Evolutionary conservation across 2,329 filamentous ascomycete species (phyloP).

Genomic region (Alternaria sp.): DNA sequence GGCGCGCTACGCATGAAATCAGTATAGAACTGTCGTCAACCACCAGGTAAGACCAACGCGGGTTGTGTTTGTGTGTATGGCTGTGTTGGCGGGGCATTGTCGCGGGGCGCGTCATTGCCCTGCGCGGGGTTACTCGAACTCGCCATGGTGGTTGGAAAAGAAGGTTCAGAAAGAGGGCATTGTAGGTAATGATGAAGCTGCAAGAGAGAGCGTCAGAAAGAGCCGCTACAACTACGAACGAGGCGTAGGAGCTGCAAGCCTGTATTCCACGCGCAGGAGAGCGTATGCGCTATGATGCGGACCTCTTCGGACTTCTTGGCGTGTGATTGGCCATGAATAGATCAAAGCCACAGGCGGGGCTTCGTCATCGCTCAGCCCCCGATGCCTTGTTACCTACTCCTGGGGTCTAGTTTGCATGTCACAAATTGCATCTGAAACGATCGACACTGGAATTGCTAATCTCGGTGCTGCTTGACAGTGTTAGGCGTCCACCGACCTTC

Average conservation of each 20-base stretch:
- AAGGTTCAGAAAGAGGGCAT: slow-evolving; percentile 2
- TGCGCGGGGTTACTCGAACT: slow-evolving; percentile 24
- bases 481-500: neutral
- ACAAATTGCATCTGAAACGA: neutral
- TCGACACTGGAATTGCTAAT: neutral
- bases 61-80: slow-evolving; percentile 16
- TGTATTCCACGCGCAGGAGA: slow-evolving; percentile 3
- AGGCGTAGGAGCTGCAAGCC: slow-evolving; percentile 4
- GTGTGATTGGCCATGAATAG: slow-evolving; percentile 10
- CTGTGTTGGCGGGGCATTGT: slow-evolving; percentile 26
- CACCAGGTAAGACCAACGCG: slow-evolving; percentile 10
- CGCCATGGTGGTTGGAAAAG: slow-evolving; percentile 21
- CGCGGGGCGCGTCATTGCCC: slow-evolving; percentile 20
- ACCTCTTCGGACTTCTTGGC: slow-evolving; percentile 5
- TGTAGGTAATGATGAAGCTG: neutral
- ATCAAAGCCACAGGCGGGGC: slow-evolving; percentile 9
- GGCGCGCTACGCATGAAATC: slow-evolving; percentile 16
- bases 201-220: neutral
- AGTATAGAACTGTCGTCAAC: slow-evolving; percentile 4
- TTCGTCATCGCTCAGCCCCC: slow-evolving; percentile 16
- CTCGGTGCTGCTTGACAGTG: neutral
- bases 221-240: neutral
- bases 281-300: slow-evolving; percentile 15
- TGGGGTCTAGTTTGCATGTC: neutral
- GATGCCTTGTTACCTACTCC: slow-evolving; percentile 7